phyloP scores from a whole-genome alignment of 2,329 filamentous ascomycete genomes.

The Colletotrichum truncatum region DNA sequence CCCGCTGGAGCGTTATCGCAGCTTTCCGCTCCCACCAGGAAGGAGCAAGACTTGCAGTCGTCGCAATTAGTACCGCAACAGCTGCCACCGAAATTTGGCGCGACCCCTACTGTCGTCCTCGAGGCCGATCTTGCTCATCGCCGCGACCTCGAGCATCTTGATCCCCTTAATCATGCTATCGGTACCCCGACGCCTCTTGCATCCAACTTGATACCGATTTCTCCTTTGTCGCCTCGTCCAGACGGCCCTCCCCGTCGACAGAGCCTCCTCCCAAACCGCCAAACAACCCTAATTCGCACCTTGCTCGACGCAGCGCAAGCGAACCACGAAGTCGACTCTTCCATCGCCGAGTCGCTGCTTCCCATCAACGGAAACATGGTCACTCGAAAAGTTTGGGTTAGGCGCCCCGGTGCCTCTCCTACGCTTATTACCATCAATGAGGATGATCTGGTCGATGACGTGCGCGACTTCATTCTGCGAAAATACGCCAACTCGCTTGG shows the following conservation, averaged over 20 bases:
- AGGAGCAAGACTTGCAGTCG: neutral
- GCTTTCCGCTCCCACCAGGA: neutral
- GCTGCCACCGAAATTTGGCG: neutral
- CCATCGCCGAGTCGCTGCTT: slow-evolving; percentile 44
- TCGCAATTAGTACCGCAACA: neutral
- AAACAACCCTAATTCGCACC: slow-evolving; percentile 58
- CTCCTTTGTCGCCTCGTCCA: slow-evolving; percentile 31
- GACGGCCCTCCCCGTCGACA: slow-evolving; percentile 47
- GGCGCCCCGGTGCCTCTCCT: slow-evolving; percentile 83
- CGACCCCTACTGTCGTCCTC: slow-evolving; percentile 8
- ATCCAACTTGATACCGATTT: slow-evolving; percentile 22
- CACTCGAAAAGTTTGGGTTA: slow-evolving; percentile 93
- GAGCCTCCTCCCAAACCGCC: slow-evolving; percentile 55
- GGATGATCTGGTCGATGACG: slow-evolving; percentile 93
- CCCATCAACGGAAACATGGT: slow-evolving; percentile 62
- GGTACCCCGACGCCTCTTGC: slow-evolving; percentile 25
- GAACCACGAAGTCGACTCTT: slow-evolving; percentile 47
- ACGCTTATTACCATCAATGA: slow-evolving; percentile 87
- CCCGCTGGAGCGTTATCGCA: neutral
- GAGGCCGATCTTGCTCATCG: neutral
- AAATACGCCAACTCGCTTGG: slow-evolving; percentile 96
- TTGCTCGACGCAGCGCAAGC: slow-evolving; percentile 57
- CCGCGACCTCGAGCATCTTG: slow-evolving; percentile 19
- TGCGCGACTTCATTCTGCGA: slow-evolving; percentile 88
- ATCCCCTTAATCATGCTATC: slow-evolving; percentile 28